These are phyloP conservation scores for Candida nanaspora DNA, from an alignment of 805 yeast species.

Conservation along the genomic window DNA sequence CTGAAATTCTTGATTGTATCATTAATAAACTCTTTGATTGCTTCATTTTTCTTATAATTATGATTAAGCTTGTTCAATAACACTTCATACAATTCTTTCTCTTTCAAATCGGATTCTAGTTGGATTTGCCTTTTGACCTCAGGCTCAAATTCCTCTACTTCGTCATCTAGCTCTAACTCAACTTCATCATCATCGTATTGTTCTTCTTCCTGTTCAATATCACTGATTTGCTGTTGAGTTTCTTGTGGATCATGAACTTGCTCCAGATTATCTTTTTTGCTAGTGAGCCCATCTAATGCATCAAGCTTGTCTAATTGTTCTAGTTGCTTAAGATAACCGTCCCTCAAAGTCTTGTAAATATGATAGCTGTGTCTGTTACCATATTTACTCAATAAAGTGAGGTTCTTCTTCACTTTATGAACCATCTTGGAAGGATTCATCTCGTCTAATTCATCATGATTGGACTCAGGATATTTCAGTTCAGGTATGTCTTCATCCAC, in stretches of 20 bases:
- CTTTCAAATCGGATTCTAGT: slow-evolving; percentile 24
- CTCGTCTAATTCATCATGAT: background rate
- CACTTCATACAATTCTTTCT: slow-evolving; percentile 26
- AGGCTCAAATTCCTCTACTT: background rate
- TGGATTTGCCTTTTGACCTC: background rate
- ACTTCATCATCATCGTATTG: background rate
- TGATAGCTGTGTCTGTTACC: background rate
- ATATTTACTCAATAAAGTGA: slow-evolving; percentile 5
- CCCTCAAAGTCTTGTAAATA: background rate
- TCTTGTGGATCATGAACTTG: background rate
- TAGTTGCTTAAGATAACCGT: background rate
- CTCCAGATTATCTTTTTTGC: background rate
- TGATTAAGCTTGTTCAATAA: slow-evolving; percentile 17
- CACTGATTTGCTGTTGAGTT: no score
- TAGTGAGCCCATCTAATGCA: background rate
- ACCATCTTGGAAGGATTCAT: slow-evolving; percentile 8
- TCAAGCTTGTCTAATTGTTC: background rate
- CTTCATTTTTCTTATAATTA: slow-evolving; percentile 19
- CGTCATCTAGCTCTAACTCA: background rate
- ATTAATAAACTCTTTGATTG: slow-evolving; percentile 16
- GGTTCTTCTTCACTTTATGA: slow-evolving; percentile 3
- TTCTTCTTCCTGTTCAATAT: background rate
- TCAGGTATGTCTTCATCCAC: background rate
- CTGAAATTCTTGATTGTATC: slow-evolving; percentile 21
- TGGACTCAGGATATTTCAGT: background rate